These are phyloP conservation scores for Colletotrichum echinochloae DNA, from an alignment of 2,329 filamentous ascomycete species.

Conservation along the genomic window DNA sequence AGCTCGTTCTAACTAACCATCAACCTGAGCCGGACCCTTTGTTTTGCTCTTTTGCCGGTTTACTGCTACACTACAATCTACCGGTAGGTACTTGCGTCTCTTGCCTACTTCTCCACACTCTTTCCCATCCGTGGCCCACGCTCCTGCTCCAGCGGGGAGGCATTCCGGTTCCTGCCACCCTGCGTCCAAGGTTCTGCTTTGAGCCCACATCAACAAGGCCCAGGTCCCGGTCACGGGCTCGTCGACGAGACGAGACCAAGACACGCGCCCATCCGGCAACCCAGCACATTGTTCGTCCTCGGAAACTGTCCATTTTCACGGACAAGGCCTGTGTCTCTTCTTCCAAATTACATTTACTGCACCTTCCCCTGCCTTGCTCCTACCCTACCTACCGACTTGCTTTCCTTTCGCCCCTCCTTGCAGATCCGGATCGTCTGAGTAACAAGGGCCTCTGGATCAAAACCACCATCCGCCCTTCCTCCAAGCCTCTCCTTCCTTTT, in stretches of 20 bases:
- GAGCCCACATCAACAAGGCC: conserved; percentile 21
- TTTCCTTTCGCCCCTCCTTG: conserved; percentile 37
- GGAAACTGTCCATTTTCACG: conserved; percentile 28
- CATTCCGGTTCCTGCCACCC: conserved; percentile 6
- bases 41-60: conserved; percentile 14
- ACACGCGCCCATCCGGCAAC: conserved; percentile 15
- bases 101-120: conserved; percentile 14
- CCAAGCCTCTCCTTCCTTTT: conserved; percentile 22
- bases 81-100: too few relatives aligned
- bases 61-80: background rate
- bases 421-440: conserved; percentile 39
- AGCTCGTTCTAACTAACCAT: conserved; percentile 10
- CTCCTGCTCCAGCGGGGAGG: conserved; percentile 11
- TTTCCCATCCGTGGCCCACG: conserved; percentile 16
- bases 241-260: conserved; percentile 36
- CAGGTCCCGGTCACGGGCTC: conserved; percentile 32
- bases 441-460: conserved; percentile 26
- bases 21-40: conserved; percentile 21
- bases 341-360: conserved; percentile 37
- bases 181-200: conserved; percentile 26
- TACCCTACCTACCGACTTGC: conserved; percentile 24
- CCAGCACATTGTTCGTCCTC: conserved; percentile 17
- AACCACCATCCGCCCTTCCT: conserved; percentile 25
- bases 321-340: conserved; percentile 17
- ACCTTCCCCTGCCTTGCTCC: conserved; percentile 33